These are phyloP conservation scores for Leptomonas seymouri DNA, from an alignment of 208 protist genomes.

Conservation along the genomic window DNA sequence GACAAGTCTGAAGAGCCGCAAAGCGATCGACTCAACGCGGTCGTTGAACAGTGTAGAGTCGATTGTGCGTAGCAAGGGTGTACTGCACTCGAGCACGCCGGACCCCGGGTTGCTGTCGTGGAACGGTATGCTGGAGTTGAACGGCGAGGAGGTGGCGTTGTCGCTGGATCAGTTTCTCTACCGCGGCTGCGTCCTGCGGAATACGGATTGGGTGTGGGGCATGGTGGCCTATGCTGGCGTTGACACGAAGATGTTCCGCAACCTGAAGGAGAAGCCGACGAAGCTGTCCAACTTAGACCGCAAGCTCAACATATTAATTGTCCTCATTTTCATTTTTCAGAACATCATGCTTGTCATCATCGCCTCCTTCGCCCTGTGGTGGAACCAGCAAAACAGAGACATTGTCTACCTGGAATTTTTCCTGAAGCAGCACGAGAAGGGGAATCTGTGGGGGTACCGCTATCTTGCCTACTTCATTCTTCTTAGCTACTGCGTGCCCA, in stretches of 20 bases:
- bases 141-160: constrained; percentile 59
- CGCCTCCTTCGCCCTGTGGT: constrained; percentile 65
- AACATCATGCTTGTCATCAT: constrained; percentile 75
- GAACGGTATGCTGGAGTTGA: constrained; percentile 64
- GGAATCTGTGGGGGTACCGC: constrained; percentile 60
- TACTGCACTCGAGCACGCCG: constrained; percentile 65
- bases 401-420: constrained; percentile 78
- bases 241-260: constrained; percentile 93
- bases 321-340: constrained; percentile 75
- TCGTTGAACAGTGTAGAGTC: constrained; percentile 43
- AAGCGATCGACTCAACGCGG: constrained; percentile 73
- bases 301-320: constrained; percentile 88
- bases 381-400: constrained; percentile 48
- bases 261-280: constrained; percentile 81
- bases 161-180: constrained; percentile 90
- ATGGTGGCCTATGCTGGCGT: constrained; percentile 93
- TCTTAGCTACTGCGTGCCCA: constrained; percentile 90
- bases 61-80: constrained; percentile 24
- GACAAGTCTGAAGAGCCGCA: constrained; percentile 84
- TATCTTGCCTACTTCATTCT: constrained; percentile 93
- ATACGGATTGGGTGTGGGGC: constrained; percentile 93
- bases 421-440: constrained; percentile 41
- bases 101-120: constrained; percentile 79
- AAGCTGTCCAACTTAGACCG: constrained; percentile 90
- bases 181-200: constrained; percentile 88